Percentiles rank a stretch among this genome's conserved stretches.
Evolutionary conservation across 805 yeast species (phyloP).

Genomic region (Priceomyces fermenticarens): DNA sequence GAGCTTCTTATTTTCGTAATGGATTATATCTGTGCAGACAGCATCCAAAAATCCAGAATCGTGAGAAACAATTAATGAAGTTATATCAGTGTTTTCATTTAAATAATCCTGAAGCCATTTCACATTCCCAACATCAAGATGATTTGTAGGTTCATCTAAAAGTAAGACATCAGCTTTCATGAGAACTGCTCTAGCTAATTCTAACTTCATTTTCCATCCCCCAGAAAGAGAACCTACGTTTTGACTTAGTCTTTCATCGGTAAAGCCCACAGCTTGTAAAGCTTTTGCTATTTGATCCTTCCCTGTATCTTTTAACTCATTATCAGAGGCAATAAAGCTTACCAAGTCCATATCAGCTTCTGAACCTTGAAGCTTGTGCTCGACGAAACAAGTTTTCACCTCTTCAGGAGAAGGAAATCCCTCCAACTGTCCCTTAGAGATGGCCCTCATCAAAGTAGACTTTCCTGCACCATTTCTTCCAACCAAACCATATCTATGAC

Average conservation of each 20-base stretch:
- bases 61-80: conserved; percentile 94
- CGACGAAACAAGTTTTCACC: conserved; percentile 92
- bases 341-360: conserved; percentile 91
- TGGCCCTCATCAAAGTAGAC: conserved; percentile 94
- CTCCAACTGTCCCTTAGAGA: conserved; percentile 93
- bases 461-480: conserved; percentile 99
- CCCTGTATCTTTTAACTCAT: conserved; percentile 65
- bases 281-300: conserved; percentile 73
- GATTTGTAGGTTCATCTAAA: conserved; percentile 98
- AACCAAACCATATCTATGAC: conserved; percentile 96
- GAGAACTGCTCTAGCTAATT: conserved; percentile 97
- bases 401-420: conserved; percentile 92
- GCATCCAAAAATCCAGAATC: conserved; percentile 95
- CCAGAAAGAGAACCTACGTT: conserved; percentile 94
- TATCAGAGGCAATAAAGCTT: conserved; percentile 83
- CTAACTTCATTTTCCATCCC: conserved; percentile 99
- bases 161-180: conserved; percentile 94
- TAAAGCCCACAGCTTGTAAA: conserved; percentile 82
- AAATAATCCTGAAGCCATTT: conserved; percentile 92
- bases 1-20: conserved; percentile 91
- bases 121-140: conserved; percentile 91
- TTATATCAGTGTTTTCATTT: conserved; percentile 76
- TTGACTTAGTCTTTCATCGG: conserved; percentile 85
- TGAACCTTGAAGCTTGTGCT: conserved; percentile 92
- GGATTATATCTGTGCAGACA: conserved; percentile 95